Conservation (phyloP, 1,284 basidiomycete species). For the Moesziomyces sp. region DNA sequence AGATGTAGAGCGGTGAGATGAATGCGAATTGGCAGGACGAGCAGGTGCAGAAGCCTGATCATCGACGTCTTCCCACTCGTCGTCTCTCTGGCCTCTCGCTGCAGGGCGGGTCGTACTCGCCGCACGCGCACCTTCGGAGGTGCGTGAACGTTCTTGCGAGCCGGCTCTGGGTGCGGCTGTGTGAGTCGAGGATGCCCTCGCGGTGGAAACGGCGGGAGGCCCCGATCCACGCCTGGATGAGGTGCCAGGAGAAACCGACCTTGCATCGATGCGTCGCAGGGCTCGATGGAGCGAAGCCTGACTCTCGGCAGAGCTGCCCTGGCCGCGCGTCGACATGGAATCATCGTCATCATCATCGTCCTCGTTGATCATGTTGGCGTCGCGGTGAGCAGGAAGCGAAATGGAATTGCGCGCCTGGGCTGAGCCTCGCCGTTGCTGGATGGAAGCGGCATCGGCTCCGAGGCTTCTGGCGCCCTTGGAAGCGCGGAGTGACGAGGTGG, state of each 20-base stretch:
- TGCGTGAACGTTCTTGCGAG: background rate
- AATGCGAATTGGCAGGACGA: too few relatives aligned
- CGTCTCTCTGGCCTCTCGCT: conserved; percentile 9
- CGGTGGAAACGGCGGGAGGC: background rate
- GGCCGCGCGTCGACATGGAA: conserved; percentile 5
- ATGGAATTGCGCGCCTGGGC: conserved; percentile 12
- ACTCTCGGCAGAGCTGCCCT: conserved; percentile 9
- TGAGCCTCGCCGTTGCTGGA: conserved; percentile 21
- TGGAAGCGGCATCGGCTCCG: conserved; percentile 16
- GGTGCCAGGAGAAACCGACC: conserved; percentile 6
- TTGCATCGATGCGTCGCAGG: conserved; percentile 1
- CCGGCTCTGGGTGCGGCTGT: background rate
- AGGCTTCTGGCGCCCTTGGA: conserved; percentile 18
- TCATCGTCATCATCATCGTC: conserved; percentile 7
- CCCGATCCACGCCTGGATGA: background rate
- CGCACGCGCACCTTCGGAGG: background rate
- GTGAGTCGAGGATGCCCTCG: background rate
- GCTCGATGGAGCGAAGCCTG: conserved; percentile 3
- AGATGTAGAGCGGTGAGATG: conserved; percentile 3
- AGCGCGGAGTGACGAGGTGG: conserved; percentile 21
- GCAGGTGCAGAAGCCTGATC: background rate
- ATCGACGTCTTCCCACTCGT: conserved; percentile 39
- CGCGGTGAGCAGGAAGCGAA: conserved; percentile 1
- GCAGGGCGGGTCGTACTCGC: background rate
- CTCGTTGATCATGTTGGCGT: conserved; percentile 8